Percentiles rank a stretch among this genome's conserved stretches.
phyloP scores from a whole-genome alignment of 2,329 filamentous ascomycete genomes.

The Ophiostoma populinum region DNA sequence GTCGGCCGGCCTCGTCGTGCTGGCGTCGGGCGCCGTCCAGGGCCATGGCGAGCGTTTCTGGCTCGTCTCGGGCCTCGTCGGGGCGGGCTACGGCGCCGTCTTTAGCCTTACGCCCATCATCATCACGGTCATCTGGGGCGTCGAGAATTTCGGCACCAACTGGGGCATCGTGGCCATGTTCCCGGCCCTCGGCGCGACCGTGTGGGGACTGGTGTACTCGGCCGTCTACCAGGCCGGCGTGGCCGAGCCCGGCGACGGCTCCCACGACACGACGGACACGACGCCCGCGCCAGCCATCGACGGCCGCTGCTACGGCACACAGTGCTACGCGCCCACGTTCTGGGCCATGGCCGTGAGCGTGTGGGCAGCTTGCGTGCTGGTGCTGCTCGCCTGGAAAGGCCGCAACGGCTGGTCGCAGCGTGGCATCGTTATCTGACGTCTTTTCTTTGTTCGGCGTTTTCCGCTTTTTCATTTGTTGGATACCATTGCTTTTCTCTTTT shows the following conservation, averaged over 20 bases:
- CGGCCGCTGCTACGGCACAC: constrained; percentile 60
- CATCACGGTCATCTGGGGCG: constrained; percentile 93
- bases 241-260: constrained; percentile 15
- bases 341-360: constrained; percentile 76
- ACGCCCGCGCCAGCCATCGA: constrained; percentile 37
- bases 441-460: not conserved
- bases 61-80: constrained; percentile 67
- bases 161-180: constrained; percentile 92
- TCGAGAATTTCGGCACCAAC: constrained; percentile 96
- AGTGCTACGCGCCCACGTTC: constrained; percentile 67
- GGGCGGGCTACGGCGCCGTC: constrained; percentile 80
- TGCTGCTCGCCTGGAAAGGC: constrained; percentile 70
- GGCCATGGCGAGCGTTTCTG: constrained; percentile 66
- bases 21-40: constrained; percentile 62
- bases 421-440: constrained; percentile 47
- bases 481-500: not conserved
- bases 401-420: constrained; percentile 57
- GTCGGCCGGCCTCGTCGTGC: constrained; percentile 56
- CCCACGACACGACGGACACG: constrained; percentile 16
- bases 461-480: not conserved
- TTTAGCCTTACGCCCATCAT: constrained; percentile 85
- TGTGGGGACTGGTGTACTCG: constrained; percentile 86
- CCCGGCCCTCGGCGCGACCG: constrained; percentile 69
- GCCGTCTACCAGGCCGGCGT: constrained; percentile 58
- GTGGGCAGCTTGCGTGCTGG: constrained; percentile 55